A percentile compares a stretch with the other conserved stretches of the same genome.
These are phyloP conservation scores for Stachybotrys echinatus DNA, from an alignment of 2,329 filamentous ascomycete genomes.

Conservation along the genomic window DNA sequence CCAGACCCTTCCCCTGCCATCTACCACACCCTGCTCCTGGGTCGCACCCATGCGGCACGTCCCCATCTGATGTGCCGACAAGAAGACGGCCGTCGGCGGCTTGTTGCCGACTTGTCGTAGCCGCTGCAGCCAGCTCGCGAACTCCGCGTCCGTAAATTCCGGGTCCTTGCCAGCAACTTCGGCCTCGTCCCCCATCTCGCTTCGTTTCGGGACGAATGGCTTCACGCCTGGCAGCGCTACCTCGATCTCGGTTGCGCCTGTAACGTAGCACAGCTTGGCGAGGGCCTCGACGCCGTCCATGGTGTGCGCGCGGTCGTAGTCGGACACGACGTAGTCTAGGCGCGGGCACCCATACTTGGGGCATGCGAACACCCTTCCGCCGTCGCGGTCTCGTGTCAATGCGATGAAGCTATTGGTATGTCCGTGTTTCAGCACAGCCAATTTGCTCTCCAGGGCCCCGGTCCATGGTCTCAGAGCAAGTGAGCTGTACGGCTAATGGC, in stretches of 20 bases:
- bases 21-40: conserved; percentile 50
- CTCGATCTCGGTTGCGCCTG: conserved; percentile 77
- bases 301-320: conserved; percentile 66
- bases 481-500: conserved; percentile 53
- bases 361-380: conserved; percentile 70
- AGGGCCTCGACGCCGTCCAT: conserved; percentile 67
- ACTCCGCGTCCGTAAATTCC: conserved; percentile 53
- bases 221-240: conserved; percentile 55
- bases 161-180: conserved; percentile 13
- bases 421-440: conserved; percentile 61
- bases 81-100: conserved; percentile 48
- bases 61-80: conserved; percentile 79
- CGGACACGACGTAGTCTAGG: conserved; percentile 65
- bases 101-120: conserved; percentile 43
- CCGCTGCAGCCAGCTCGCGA: conserved; percentile 55
- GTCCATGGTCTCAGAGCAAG: conserved; percentile 62
- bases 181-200: conserved; percentile 10
- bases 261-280: conserved; percentile 71
- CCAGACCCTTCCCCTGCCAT: conserved; percentile 58
- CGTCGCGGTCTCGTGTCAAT: conserved; percentile 69
- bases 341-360: conserved; percentile 57
- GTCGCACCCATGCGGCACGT: conserved; percentile 64
- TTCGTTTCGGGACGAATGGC: conserved; percentile 47
- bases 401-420: conserved; percentile 69
- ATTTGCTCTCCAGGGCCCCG: conserved; percentile 66